Conservation (phyloP, 768 basidiomycete genomes). For the Termitomyces sp. region DNA sequence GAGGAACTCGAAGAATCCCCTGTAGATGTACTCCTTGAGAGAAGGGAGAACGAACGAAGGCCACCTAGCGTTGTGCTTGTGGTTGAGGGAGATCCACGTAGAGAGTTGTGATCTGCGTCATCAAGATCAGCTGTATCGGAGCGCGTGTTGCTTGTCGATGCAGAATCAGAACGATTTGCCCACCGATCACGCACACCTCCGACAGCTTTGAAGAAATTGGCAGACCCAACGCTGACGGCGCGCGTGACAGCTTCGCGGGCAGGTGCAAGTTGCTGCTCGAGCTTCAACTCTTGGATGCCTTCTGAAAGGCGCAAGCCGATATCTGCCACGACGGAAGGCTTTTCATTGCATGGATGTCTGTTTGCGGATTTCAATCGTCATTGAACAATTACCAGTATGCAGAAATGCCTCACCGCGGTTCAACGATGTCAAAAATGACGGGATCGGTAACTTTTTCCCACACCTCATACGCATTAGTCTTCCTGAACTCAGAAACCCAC, state of each 20-base stretch:
- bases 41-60: slow-evolving; percentile 14
- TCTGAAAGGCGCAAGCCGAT: slow-evolving; percentile 89
- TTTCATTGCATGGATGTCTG: slow-evolving; percentile 92
- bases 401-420: slow-evolving; percentile 61
- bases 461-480: slow-evolving; percentile 80
- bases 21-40: slow-evolving; percentile 2
- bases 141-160: slow-evolving; percentile 22
- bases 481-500: slow-evolving; percentile 87
- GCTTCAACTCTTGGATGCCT: slow-evolving; percentile 88
- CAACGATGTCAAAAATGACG: slow-evolving; percentile 90
- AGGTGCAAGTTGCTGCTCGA: slow-evolving; percentile 92
- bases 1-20: neutral
- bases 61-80: slow-evolving; percentile 1
- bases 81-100: slow-evolving; percentile 1
- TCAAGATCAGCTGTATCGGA: slow-evolving; percentile 31
- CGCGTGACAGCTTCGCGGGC: slow-evolving; percentile 84
- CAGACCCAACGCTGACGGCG: slow-evolving; percentile 68
- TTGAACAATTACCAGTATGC: neutral
- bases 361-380: neutral
- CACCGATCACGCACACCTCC: slow-evolving; percentile 82
- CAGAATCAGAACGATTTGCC: slow-evolving; percentile 28
- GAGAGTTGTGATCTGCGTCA: slow-evolving; percentile 4
- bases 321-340: slow-evolving; percentile 84
- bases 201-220: slow-evolving; percentile 83
- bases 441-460: slow-evolving; percentile 94